These are phyloP conservation scores for Tuber indicum DNA, from an alignment of 495 filamentous ascomycete species.

Conservation along the genomic window DNA sequence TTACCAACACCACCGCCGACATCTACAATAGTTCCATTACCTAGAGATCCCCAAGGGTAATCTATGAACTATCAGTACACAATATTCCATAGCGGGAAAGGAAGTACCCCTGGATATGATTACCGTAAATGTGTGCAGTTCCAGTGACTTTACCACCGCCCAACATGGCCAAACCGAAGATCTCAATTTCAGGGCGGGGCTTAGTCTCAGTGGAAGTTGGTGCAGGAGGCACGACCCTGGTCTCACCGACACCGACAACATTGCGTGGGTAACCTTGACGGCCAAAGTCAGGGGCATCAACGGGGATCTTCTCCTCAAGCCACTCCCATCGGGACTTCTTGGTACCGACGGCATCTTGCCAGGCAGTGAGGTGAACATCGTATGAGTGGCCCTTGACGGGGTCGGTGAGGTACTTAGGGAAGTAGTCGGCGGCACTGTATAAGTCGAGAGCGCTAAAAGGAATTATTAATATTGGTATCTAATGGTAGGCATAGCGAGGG, in stretches of 20 bases:
- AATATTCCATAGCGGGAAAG: neutral
- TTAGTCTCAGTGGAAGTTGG: conserved; percentile 10
- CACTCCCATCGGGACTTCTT: conserved; percentile 43
- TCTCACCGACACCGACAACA: conserved; percentile 17
- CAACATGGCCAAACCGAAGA: conserved; percentile 43
- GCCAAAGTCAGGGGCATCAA: conserved; percentile 15
- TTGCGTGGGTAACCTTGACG: conserved; percentile 19
- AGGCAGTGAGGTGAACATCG: conserved; percentile 40
- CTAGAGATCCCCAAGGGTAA: conserved; percentile 44
- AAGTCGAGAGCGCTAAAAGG: conserved; percentile 35
- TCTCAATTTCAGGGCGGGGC: conserved; percentile 40
- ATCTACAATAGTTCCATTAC: conserved; percentile 43
- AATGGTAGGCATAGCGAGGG: neutral
- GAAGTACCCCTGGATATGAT: neutral
- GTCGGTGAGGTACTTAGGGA: conserved; percentile 42
- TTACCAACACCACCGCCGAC: conserved; percentile 46
- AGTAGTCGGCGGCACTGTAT: conserved; percentile 41
- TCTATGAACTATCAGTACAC: conserved; percentile 28
- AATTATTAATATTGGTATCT: conserved; percentile 12
- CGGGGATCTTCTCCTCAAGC: conserved; percentile 40
- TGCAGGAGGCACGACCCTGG: neutral
- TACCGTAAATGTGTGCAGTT: conserved; percentile 41
- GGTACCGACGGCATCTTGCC: conserved; percentile 42
- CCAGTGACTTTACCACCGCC: conserved; percentile 43
- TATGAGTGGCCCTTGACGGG: conserved; percentile 38